Conservation (phyloP, 306 rosid genomes). For the Lupinus albus region DNA sequence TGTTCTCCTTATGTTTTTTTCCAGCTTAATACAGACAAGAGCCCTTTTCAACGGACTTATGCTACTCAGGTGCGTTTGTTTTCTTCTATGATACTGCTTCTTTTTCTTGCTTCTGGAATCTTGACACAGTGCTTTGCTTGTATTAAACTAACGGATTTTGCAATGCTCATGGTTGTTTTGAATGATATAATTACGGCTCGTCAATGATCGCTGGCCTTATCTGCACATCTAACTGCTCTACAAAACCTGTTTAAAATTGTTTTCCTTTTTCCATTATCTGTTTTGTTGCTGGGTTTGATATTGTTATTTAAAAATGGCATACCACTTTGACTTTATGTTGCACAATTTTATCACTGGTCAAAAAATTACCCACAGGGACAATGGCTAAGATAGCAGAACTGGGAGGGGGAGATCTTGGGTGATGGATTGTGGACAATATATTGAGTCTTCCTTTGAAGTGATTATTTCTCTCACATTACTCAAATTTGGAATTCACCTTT, state of each 20-base stretch:
- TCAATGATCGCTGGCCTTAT: conserved; percentile 21
- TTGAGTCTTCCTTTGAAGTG: conserved; percentile 4
- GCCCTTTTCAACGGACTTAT: conserved; percentile 98
- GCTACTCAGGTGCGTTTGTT: conserved; percentile 78
- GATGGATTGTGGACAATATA: too few relatives aligned
- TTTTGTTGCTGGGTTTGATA: conserved; percentile 13
- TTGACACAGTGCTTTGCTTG: background rate
- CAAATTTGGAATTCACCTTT: conserved; percentile 20
- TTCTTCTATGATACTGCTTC: conserved; percentile 21
- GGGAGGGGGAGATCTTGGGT: background rate
- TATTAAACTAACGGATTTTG: background rate
- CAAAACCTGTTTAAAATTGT: conserved; percentile 32
- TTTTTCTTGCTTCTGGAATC: conserved; percentile 32
- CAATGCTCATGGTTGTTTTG: conserved; percentile 4
- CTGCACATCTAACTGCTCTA: conserved; percentile 22
- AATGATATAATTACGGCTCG: conserved; percentile 19
- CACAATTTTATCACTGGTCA: conserved; percentile 17
- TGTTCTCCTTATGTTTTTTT: conserved; percentile 38
- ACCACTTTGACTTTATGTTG: conserved; percentile 8
- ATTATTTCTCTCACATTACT: conserved; percentile 4
- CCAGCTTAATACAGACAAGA: conserved; percentile 94
- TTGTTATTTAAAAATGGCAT: conserved; percentile 24
- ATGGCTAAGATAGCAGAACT: background rate
- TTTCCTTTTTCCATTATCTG: conserved; percentile 2
- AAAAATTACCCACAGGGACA: conserved; percentile 9